Percentiles rank a stretch among this genome's conserved stretches.
Conservation (phyloP, 2,329 filamentous ascomycete genomes). For the Fusarium drepaniforme region DNA sequence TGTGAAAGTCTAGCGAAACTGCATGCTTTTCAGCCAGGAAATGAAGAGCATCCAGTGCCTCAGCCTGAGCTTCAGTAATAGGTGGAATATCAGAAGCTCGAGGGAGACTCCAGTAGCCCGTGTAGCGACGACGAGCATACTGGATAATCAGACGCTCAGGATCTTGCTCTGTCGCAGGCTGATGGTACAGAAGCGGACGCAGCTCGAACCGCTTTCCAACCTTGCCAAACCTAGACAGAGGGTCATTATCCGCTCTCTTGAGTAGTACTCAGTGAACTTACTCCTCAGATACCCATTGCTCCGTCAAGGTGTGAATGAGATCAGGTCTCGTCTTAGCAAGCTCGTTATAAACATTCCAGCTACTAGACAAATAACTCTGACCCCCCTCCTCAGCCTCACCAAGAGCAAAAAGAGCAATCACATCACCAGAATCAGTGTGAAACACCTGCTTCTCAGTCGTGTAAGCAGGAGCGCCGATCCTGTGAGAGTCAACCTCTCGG, state of each 20-base stretch:
- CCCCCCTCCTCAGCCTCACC: constrained; percentile 66
- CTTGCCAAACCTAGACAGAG: constrained; percentile 62
- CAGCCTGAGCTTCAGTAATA: constrained; percentile 65
- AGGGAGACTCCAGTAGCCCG: constrained; percentile 67
- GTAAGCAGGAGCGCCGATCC: constrained; percentile 3
- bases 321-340: constrained; percentile 69
- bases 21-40: constrained; percentile 61
- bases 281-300: constrained; percentile 61
- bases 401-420: constrained; percentile 69
- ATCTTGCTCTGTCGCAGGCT: constrained; percentile 56
- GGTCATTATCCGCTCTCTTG: background rate
- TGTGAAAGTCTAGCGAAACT: constrained; percentile 59
- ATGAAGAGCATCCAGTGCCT: constrained; percentile 65
- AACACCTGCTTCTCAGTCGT: constrained; percentile 12
- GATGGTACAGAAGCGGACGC: constrained; percentile 68
- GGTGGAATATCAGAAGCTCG: constrained; percentile 67
- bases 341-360: constrained; percentile 72
- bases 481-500: background rate
- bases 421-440: constrained; percentile 57
- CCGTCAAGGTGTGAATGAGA: constrained; percentile 66
- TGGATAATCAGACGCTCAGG: constrained; percentile 70
- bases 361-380: constrained; percentile 68
- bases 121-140: constrained; percentile 70
- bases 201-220: constrained; percentile 56
- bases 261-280: constrained; percentile 30